These are phyloP conservation scores for Cupressus sempervirens DNA, from an alignment of 75 land plant genomes.

Conservation along the genomic window DNA sequence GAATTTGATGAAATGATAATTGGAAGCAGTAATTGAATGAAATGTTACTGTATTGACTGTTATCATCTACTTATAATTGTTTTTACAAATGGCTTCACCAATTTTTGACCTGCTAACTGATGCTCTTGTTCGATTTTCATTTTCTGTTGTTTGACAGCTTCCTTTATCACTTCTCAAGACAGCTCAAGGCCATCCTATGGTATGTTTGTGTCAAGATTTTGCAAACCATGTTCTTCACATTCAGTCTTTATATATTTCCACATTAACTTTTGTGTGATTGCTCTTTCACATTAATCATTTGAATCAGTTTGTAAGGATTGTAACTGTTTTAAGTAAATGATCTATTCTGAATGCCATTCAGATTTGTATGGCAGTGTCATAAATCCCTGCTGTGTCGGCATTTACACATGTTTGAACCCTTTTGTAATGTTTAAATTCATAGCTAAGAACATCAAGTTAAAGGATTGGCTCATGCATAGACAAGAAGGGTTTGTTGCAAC, in stretches of 20 bases:
- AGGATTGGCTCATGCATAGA: neutral
- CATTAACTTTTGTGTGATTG: neutral
- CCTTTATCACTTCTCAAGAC: conserved; percentile 92
- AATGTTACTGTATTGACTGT: neutral
- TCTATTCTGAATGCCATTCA: neutral
- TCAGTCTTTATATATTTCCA: neutral
- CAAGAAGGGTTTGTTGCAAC: neutral
- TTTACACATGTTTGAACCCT: neutral
- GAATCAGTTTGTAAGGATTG: neutral
- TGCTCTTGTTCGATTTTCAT: neutral
- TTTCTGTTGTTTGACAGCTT: conserved; percentile 47
- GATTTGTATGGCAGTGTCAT: neutral
- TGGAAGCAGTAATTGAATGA: neutral
- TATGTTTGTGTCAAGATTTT: conserved; percentile 17
- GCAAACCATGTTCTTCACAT: neutral
- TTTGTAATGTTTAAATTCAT: neutral
- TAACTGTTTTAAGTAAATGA: neutral
- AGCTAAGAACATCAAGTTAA: neutral
- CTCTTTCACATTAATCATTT: neutral
- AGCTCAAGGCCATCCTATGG: conserved; percentile 99
- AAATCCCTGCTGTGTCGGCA: neutral
- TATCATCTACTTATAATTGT: neutral
- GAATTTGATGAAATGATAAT: neutral
- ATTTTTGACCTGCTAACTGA: neutral
- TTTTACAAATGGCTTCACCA: neutral